Evolutionary conservation across 306 rosid species (phyloP).

Genomic region (Nissolia schottii): DNA sequence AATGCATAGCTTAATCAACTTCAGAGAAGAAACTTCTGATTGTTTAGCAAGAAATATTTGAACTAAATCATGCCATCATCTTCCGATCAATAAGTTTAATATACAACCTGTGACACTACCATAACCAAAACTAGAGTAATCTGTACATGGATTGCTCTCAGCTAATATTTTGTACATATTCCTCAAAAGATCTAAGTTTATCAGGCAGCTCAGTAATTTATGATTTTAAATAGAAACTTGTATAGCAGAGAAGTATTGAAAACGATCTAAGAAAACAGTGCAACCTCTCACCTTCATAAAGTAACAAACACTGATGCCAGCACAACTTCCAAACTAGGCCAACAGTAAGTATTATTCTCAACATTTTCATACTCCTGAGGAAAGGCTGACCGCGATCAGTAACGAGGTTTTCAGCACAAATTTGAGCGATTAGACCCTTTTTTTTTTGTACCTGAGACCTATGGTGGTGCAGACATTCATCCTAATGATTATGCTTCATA

Average conservation of each 20-base stretch:
- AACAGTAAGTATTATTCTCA: background rate
- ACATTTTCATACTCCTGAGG: background rate
- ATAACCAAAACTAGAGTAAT: background rate
- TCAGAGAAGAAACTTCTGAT: background rate
- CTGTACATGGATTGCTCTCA: background rate
- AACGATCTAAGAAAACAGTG: background rate
- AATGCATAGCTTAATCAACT: background rate
- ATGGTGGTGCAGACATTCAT: background rate
- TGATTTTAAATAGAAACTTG: background rate
- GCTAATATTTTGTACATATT: background rate
- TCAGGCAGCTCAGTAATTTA: background rate
- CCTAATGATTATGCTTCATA: slow-evolving; percentile 6
- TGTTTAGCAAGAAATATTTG: background rate
- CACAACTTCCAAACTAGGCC: slow-evolving; percentile 11
- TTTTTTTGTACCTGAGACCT: background rate
- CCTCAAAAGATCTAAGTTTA: background rate
- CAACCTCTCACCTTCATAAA: background rate
- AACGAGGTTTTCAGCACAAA: background rate
- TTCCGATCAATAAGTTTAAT: background rate
- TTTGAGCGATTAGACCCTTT: background rate
- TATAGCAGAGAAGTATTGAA: background rate
- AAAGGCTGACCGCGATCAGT: background rate
- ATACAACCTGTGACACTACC: background rate
- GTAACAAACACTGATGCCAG: background rate
- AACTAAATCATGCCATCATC: background rate